Evolutionary conservation across 2,329 filamentous ascomycete genomes (phyloP).

Genomic region (Aspergillus brunneoviolaceus): DNA sequence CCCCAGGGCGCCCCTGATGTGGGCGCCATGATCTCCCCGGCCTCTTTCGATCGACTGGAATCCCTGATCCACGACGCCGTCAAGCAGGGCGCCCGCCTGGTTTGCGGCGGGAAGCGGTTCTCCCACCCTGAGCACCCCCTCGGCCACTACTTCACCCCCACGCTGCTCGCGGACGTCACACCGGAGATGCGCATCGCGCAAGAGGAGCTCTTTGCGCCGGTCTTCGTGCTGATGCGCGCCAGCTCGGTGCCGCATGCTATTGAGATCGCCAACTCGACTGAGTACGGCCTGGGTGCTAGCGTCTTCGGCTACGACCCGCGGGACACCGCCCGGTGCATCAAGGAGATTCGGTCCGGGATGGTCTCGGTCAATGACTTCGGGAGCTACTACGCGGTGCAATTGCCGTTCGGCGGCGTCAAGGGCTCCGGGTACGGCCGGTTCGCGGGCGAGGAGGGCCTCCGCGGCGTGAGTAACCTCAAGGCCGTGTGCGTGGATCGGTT

Average conservation of each 20-base stretch:
- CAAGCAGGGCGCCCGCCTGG: slow-evolving; percentile 71
- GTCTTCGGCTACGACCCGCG: slow-evolving; percentile 74
- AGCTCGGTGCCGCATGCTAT: slow-evolving; percentile 66
- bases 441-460: slow-evolving; percentile 82
- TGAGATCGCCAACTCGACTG: slow-evolving; percentile 74
- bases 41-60: slow-evolving; percentile 74
- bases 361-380: slow-evolving; percentile 95
- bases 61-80: slow-evolving; percentile 75
- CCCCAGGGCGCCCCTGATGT: slow-evolving; percentile 60
- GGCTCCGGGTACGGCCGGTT: slow-evolving; percentile 93
- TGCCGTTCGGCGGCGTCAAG: slow-evolving; percentile 89
- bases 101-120: slow-evolving; percentile 74
- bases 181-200: slow-evolving; percentile 82
- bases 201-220: slow-evolving; percentile 87
- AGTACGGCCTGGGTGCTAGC: slow-evolving; percentile 82
- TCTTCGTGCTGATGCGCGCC: slow-evolving; percentile 82
- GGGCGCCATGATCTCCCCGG: slow-evolving; percentile 83
- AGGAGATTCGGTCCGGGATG: slow-evolving; percentile 77
- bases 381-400: slow-evolving; percentile 85
- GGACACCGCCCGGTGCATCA: slow-evolving; percentile 64
- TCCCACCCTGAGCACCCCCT: slow-evolving; percentile 69
- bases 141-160: slow-evolving; percentile 91
- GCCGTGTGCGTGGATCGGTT: slow-evolving; percentile 76
- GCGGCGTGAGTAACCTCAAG: slow-evolving; percentile 84
- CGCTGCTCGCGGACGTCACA: slow-evolving; percentile 86